A percentile compares a stretch with the other conserved stretches of the same genome.
Evolutionary conservation across 2,329 filamentous ascomycete species (phyloP).

Genomic region (Calycina herbarum): DNA sequence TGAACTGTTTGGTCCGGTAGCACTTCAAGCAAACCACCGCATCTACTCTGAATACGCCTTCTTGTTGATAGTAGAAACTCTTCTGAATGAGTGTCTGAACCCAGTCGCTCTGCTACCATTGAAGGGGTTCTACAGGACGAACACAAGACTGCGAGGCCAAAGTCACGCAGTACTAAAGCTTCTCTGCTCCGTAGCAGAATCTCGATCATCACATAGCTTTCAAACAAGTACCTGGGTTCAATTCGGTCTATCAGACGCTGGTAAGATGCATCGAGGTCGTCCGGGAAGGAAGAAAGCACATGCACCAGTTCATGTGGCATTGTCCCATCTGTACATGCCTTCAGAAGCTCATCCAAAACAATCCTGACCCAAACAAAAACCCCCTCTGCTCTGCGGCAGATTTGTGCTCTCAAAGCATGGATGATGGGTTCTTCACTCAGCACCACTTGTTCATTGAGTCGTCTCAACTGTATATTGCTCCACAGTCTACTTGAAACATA

Average conservation of each 20-base stretch:
- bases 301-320: not conserved
- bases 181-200: not conserved
- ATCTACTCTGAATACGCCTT: too few species aligned
- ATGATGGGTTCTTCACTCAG: not conserved
- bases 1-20: too few species aligned
- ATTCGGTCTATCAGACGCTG: not conserved
- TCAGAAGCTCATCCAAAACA: conserved; percentile 4
- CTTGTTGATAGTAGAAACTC: too few species aligned
- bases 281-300: not conserved
- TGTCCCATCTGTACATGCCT: not conserved
- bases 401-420: not conserved
- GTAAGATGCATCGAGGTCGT: not conserved
- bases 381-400: not conserved
- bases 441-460: not conserved
- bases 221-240: not conserved
- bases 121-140: not conserved
- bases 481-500: not conserved
- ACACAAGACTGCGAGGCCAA: not conserved
- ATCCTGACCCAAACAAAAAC: conserved; percentile 10
- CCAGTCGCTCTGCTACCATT: not conserved
- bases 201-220: conserved; percentile 3
- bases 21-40: too few species aligned
- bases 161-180: not conserved
- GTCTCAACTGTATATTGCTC: not conserved
- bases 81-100: not conserved